Evolutionary conservation across 176 grass and related monocot species (phyloP), one percentile per base, ranked within the genome.

Genomic region (Pharus latifolius): DNA sequence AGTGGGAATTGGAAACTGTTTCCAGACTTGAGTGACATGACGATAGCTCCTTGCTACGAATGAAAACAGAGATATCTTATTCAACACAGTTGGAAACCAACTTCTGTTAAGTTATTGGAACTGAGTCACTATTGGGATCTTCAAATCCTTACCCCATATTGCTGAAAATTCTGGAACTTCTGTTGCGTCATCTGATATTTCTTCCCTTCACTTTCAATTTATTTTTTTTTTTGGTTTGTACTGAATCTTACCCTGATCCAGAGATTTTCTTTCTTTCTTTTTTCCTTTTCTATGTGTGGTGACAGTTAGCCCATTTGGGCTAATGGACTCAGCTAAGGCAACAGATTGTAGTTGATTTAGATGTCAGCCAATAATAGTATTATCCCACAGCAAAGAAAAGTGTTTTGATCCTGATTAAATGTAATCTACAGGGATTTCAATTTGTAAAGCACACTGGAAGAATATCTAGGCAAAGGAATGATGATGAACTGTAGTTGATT

Each of bases 11-110:
- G 22, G 29, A 44, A 9, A 12, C 13, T 73, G 17, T 49, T 32
- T 64, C 44, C 11, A 11, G 45, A 29, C 26, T 49, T 56, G 2
- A 73, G 23, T 48, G 24, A 37, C 37, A 62, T 10, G 19, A 32
- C 47, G 63, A 45, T n/a, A 53, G 14, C 6, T 32, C 4, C 1
- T 51, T 61, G 32, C 13, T 75, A 52, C 19, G 10, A 40, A 54
- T 83, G 6, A 61, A 51, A 81, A 76, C n/a, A 60, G 19, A 62
- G 28, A 32, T 31, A 30, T 46, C 47, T 63, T 15, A 19, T 49
- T 83, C 72, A 76, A 30, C 11, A 55, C 10, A 11, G 19, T 13
- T 47, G 35, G 20, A 29, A 67, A 5, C 11, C 54, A 29, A 20
- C 12, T 56, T 38, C 42, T 14, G 10, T 56, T 6, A 57, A 64